Evolutionary conservation across 2,329 filamentous ascomycete genomes (phyloP).

Genomic region (Tolypocladium ophioglossoides): DNA sequence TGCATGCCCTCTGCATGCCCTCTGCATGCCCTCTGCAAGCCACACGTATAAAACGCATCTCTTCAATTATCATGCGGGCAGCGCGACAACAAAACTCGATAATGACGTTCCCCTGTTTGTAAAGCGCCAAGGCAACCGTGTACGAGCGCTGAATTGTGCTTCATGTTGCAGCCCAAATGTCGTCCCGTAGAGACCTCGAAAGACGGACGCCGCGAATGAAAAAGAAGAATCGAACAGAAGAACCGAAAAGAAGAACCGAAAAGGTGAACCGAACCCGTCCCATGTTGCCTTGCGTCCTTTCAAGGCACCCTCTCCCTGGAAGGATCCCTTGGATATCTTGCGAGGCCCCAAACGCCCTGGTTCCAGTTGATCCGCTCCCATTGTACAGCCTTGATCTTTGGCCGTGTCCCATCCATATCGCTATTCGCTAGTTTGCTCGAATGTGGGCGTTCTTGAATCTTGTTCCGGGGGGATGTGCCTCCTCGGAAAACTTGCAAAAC

Average conservation of each 20-base stretch:
- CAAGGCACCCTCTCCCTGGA: too few species aligned
- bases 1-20: background rate
- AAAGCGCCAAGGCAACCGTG: background rate
- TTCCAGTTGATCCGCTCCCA: background rate
- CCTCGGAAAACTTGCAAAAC: slow-evolving; percentile 42
- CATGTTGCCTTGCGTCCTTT: background rate
- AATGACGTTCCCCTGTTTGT: background rate
- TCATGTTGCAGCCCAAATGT: background rate
- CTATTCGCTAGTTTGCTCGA: slow-evolving; percentile 17
- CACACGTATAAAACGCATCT: too few species aligned
- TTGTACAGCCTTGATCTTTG: background rate
- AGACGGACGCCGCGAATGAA: background rate
- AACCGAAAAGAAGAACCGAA: too few species aligned
- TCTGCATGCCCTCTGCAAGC: too few species aligned
- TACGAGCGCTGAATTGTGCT: background rate
- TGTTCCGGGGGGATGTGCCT: slow-evolving; percentile 47
- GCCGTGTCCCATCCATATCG: background rate
- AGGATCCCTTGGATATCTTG: background rate
- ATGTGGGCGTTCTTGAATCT: slow-evolving; percentile 31
- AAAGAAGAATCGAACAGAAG: too few species aligned
- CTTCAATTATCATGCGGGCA: background rate
- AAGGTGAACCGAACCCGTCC: background rate
- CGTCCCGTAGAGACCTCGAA: too few species aligned
- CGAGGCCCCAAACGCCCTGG: background rate
- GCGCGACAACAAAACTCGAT: background rate